Percentiles rank a stretch among this genome's conserved stretches.
phyloP scores from a whole-genome alignment of 805 yeast species.

The Blastobotrys attinorum region DNA sequence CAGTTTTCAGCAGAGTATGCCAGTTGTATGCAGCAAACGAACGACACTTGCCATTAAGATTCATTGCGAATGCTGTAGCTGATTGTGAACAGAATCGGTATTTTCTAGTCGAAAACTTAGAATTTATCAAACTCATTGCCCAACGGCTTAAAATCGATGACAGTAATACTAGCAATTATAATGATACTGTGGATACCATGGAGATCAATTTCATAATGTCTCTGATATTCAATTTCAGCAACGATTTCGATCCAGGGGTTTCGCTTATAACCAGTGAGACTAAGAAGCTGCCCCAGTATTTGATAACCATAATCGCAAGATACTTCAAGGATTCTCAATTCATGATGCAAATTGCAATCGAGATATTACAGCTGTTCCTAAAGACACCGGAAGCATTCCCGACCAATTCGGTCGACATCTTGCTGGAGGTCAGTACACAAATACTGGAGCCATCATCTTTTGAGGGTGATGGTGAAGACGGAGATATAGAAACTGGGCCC shows the following conservation, averaged over 20 bases:
- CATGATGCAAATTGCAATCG: neutral
- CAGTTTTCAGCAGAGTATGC: neutral
- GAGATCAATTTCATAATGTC: constrained; percentile 2
- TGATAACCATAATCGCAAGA: neutral
- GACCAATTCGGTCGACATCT: neutral
- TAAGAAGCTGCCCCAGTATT: neutral
- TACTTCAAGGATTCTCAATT: neutral
- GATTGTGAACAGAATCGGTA: constrained; percentile 6
- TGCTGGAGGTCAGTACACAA: neutral
- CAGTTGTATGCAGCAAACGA: neutral
- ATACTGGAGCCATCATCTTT: neutral
- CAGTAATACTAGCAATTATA: no score
- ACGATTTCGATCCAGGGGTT: constrained; percentile 6
- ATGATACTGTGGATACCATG: no score
- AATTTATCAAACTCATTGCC: constrained; percentile 4
- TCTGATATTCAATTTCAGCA: constrained; percentile 11
- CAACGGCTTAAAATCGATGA: neutral
- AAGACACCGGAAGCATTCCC: neutral
- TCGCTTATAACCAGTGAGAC: constrained; percentile 1
- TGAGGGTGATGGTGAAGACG: neutral
- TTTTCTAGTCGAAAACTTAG: constrained; percentile 1
- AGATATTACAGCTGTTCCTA: neutral
- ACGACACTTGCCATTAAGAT: constrained; percentile 1
- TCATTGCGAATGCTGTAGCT: constrained; percentile 16
- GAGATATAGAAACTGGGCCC: no score